These are phyloP conservation scores for Suhomyces xylopsoci DNA, from an alignment of 805 yeast species.

Conservation along the genomic window DNA sequence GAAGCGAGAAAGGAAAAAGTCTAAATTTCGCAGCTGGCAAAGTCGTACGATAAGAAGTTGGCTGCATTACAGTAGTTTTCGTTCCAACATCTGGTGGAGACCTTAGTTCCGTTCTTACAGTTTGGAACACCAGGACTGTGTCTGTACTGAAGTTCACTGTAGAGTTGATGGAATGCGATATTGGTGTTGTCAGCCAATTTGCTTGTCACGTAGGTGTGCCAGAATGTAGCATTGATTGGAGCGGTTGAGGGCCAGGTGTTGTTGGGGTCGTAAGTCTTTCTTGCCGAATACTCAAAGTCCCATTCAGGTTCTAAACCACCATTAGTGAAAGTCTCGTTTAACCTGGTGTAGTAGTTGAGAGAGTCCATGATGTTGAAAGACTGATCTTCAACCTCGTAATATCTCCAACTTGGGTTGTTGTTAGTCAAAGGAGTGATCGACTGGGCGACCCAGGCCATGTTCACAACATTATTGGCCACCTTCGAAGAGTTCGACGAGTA, in stretches of 20 bases:
- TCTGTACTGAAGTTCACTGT: constrained; percentile 50
- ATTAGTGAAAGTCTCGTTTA: constrained; percentile 54
- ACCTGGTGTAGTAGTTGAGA: constrained; percentile 54
- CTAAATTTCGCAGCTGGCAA: background rate
- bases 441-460: constrained; percentile 63
- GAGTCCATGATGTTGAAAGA: constrained; percentile 62
- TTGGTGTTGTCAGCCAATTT: constrained; percentile 37
- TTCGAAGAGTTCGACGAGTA: constrained; percentile 44
- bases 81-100: constrained; percentile 12
- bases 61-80: constrained; percentile 42
- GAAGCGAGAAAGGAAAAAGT: background rate
- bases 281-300: constrained; percentile 62
- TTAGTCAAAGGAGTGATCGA: constrained; percentile 61
- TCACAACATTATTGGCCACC: constrained; percentile 39
- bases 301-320: constrained; percentile 59
- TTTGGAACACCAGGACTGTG: constrained; percentile 52
- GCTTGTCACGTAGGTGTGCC: constrained; percentile 54
- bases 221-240: constrained; percentile 66
- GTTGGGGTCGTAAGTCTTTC: constrained; percentile 52
- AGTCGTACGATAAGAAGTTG: constrained; percentile 32
- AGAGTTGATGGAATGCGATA: constrained; percentile 47
- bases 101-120: constrained; percentile 32
- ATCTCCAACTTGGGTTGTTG: constrained; percentile 70
- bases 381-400: constrained; percentile 61
- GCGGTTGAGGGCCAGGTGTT: constrained; percentile 54